Base-by-base conservation (phyloP, 2,329 filamentous ascomycete species). In the Colletotrichum simmondsii region DNA sequence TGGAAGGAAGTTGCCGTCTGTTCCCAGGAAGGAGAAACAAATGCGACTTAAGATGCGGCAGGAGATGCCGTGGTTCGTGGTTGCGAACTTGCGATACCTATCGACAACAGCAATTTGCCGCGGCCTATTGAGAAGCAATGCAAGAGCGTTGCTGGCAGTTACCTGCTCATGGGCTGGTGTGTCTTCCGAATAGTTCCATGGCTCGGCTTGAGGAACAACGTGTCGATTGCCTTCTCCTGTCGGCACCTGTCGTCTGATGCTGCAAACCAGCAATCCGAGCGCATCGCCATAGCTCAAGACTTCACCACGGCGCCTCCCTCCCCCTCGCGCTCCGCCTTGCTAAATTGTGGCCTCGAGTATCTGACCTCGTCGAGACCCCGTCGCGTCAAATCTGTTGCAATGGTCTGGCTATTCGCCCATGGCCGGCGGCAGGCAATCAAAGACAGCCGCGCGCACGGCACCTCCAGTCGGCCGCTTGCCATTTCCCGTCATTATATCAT, bases 361-460 rank as follows among this genome's bases (percentile, higher is more conserved):
- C 42, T 49, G 42, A n/a, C 42, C 42, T 49, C 19, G 7, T n/a
- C 42, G n/a, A 7, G 42, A 19, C 5, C 42, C 19, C 19, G 42
- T 49, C 42, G 42, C 42, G 42, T 49, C 42, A 49, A 49, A 10
- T 49, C 42, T 49, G 42, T 49, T 49, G 42, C 42, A 49, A 49
- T 49, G 42, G 42, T 7, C 19, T 49, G 42, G 42, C 19, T n/a
- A n/a, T 49, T 11, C 19, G 8, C 42, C 6, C 26, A 24, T 24
- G 53, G 28, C 12, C 14, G 30, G 28, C 30, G 19, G 30, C 24
- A 22, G 28, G 35, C n/a, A 5, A 62, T 10, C 30, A 24, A 42
- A 49, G 42, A n/a, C 22, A 32, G 28, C 62, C 26, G 22, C 26
- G 42, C 66, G 68, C 60, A 71, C 67, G 65, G 54, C 70, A 49